Conservation (phyloP, 345 rosid species). For the Gossypioides kirkii region DNA sequence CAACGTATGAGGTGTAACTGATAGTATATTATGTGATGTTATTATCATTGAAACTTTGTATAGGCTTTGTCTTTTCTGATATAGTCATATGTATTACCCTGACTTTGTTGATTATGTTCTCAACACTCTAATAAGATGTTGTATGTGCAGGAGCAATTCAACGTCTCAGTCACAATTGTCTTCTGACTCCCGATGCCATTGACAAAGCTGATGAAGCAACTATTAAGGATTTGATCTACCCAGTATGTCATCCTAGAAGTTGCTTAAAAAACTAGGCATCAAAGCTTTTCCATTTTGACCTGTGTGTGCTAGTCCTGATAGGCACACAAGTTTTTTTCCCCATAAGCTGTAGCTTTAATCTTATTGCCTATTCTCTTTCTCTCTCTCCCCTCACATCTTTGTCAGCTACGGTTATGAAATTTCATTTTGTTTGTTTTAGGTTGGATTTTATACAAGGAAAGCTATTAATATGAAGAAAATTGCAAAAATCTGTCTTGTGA, state of each 20-base stretch:
- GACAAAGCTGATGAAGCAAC: slow-evolving; percentile 74
- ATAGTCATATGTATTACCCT: background rate
- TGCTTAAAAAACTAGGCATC: slow-evolving; percentile 9
- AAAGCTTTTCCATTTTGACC: slow-evolving; percentile 3
- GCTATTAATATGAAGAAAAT: slow-evolving; percentile 87
- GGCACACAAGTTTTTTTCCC: slow-evolving; percentile 4
- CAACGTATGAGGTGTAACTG: background rate
- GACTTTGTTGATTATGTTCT: slow-evolving; percentile 6
- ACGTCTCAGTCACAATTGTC: slow-evolving; percentile 59
- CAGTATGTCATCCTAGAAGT: slow-evolving; percentile 35
- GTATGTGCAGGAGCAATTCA: slow-evolving; percentile 70
- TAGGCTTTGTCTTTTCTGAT: background rate
- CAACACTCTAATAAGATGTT: background rate
- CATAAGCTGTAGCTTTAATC: background rate
- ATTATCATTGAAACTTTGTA: background rate
- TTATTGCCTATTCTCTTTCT: background rate
- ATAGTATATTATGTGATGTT: background rate
- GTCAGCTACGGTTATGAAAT: slow-evolving; percentile 5
- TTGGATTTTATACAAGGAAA: slow-evolving; percentile 90
- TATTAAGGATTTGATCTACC: slow-evolving; percentile 77
- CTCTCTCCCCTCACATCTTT: background rate
- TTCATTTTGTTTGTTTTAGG: slow-evolving; percentile 36
- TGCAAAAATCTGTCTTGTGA: slow-evolving; percentile 67
- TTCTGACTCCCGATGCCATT: slow-evolving; percentile 79
- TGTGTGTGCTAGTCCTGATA: background rate